Evolutionary conservation across 306 rosid species (phyloP).

Genomic region (Begonia fuchsioides): DNA sequence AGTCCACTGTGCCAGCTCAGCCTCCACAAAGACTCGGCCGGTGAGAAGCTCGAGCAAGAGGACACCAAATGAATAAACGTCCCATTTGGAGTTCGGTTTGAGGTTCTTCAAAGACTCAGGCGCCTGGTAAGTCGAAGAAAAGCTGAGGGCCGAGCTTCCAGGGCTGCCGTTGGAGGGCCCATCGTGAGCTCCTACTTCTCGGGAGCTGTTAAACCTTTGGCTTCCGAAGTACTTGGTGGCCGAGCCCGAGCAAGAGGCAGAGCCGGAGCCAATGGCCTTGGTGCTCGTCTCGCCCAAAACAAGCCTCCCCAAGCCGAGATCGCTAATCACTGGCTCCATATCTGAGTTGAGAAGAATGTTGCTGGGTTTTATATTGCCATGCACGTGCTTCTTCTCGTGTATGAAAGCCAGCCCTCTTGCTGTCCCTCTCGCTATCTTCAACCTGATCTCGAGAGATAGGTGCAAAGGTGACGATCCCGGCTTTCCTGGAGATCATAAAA

Average conservation of each 20-base stretch:
- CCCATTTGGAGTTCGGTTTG: constrained; percentile 58
- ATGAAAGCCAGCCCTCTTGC: constrained; percentile 62
- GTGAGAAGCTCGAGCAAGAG: constrained; percentile 59
- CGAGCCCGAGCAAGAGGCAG: constrained; percentile 19
- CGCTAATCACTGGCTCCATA: constrained; percentile 60
- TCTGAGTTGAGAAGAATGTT: constrained; percentile 52
- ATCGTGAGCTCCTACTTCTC: constrained; percentile 16
- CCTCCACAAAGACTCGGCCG: constrained; percentile 42
- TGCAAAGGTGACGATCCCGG: constrained; percentile 38
- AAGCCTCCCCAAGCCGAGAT: constrained; percentile 55
- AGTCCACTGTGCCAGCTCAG: constrained; percentile 45
- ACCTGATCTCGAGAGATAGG: constrained; percentile 36
- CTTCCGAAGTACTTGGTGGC: constrained; percentile 20
- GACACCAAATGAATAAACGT: constrained; percentile 83
- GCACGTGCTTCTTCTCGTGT: constrained; percentile 83
- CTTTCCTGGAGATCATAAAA: constrained; percentile 25
- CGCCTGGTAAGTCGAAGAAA: constrained; percentile 38
- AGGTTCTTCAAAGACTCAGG: constrained; percentile 56
- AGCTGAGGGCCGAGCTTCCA: not conserved
- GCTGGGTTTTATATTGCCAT: constrained; percentile 63
- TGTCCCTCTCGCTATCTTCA: constrained; percentile 66
- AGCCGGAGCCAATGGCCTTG: constrained; percentile 36
- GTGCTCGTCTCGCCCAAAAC: constrained; percentile 15
- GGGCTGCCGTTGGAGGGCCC: constrained; percentile 25
- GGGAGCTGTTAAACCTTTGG: constrained; percentile 16